Evolutionary conservation across 2,329 filamentous ascomycete genomes (phyloP).

Genomic region (Esteya vermicola): DNA sequence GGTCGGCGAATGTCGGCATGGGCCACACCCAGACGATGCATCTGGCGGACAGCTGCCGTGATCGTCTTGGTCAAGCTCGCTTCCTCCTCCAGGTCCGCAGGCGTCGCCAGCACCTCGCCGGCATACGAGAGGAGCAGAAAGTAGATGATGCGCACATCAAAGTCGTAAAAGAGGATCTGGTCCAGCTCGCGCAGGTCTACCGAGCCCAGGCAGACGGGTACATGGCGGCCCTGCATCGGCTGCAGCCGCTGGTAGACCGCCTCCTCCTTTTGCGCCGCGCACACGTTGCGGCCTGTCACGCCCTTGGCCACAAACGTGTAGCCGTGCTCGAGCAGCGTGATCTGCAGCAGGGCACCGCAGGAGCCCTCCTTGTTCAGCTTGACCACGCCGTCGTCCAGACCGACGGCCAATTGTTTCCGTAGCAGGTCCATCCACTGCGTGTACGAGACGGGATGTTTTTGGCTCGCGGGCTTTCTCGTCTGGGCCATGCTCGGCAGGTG

Average conservation of each 20-base stretch:
- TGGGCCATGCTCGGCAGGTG: too few relatives aligned
- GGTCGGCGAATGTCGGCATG: slow-evolving; percentile 6
- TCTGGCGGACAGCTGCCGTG: background rate
- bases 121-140: slow-evolving; percentile 7
- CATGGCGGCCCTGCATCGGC: slow-evolving; percentile 4
- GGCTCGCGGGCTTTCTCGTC: background rate
- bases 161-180: slow-evolving; percentile 6
- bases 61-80: background rate
- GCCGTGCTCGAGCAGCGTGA: slow-evolving; percentile 24
- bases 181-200: slow-evolving; percentile 4
- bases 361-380: slow-evolving; percentile 17
- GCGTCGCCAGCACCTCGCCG: background rate
- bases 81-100: background rate
- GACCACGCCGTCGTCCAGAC: slow-evolving; percentile 17
- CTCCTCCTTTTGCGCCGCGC: slow-evolving; percentile 4
- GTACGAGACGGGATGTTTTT: slow-evolving; percentile 2
- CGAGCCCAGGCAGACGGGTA: slow-evolving; percentile 7
- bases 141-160: slow-evolving; percentile 6
- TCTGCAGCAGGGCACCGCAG: slow-evolving; percentile 24
- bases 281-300: slow-evolving; percentile 2
- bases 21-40: slow-evolving; percentile 5
- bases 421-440: slow-evolving; percentile 2
- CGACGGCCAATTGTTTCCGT: slow-evolving; percentile 3
- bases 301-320: slow-evolving; percentile 30
- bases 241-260: slow-evolving; percentile 4